Percentiles rank a stretch among this genome's conserved stretches.
Conservation (phyloP, 805 yeast genomes). For the Myxozyma mucilagina region DNA sequence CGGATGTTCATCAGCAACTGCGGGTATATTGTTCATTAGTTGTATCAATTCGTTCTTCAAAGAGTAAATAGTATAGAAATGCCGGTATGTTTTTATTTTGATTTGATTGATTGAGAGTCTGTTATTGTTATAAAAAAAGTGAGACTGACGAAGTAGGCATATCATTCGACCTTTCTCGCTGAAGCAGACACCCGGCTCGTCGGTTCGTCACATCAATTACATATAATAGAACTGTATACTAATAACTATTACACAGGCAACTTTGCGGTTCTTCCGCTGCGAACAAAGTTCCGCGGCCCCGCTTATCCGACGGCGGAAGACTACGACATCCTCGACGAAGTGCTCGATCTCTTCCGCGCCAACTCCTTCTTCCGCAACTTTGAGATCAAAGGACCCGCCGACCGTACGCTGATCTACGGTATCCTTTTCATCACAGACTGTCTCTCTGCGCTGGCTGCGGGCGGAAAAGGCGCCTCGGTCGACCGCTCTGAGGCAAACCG, state of each 20-base stretch:
- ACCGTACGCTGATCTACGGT: conserved; percentile 89
- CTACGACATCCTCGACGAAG: conserved; percentile 91
- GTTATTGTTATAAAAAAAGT: background rate
- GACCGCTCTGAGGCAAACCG: conserved; percentile 42
- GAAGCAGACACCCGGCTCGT: conserved; percentile 37
- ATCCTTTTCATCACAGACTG: conserved; percentile 87
- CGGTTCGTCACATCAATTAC: conserved; percentile 21
- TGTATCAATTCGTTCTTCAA: background rate
- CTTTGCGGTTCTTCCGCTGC: conserved; percentile 79
- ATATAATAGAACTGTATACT: background rate
- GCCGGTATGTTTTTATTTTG: conserved; percentile 13
- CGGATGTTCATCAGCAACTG: background rate
- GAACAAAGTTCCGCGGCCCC: conserved; percentile 86
- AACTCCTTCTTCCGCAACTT: conserved; percentile 95
- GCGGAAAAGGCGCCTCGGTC: conserved; percentile 36
- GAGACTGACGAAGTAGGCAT: conserved; percentile 35
- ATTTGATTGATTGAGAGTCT: background rate
- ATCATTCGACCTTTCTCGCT: conserved; percentile 42
- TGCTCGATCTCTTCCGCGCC: conserved; percentile 87
- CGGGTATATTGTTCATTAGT: background rate
- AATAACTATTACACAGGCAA: conserved; percentile 53
- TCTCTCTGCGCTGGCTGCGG: conserved; percentile 59
- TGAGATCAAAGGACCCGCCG: conserved; percentile 94
- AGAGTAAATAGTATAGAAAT: background rate
- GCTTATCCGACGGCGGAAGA: conserved; percentile 71